Evolutionary conservation across 768 basidiomycete species (phyloP).

Genomic region (Dentipellis sp.): DNA sequence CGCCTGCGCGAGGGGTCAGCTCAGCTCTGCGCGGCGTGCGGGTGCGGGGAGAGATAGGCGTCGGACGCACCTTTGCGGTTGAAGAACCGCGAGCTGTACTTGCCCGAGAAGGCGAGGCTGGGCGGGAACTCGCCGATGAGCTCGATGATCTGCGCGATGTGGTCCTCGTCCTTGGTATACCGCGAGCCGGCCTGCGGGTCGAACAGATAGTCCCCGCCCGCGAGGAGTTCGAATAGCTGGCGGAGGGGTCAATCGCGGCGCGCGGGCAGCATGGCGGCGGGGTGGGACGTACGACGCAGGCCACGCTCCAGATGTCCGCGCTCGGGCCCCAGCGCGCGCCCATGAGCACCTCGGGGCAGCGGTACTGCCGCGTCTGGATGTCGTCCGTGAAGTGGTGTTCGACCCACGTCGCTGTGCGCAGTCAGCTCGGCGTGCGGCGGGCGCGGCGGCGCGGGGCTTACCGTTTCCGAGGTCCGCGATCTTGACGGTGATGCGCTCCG

Average conservation of each 20-base stretch:
- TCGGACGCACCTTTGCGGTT: constrained; percentile 80
- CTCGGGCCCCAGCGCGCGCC: constrained; percentile 94
- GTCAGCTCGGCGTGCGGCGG: constrained; percentile 4
- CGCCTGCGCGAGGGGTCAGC: constrained; percentile 31
- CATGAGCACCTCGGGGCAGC: constrained; percentile 95
- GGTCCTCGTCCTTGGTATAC: constrained; percentile 94
- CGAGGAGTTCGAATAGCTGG: constrained; percentile 90
- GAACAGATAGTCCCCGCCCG: constrained; percentile 96
- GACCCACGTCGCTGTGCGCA: constrained; percentile 62
- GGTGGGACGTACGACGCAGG: constrained; percentile 65
- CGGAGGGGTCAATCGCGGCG: neutral
- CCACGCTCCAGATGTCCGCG: constrained; percentile 95
- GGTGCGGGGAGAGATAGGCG: neutral
- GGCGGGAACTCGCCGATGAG: constrained; percentile 86
- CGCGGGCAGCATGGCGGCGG: constrained; percentile 1
- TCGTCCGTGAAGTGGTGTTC: constrained; percentile 99
- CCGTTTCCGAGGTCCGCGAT: constrained; percentile 98
- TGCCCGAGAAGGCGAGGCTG: constrained; percentile 77
- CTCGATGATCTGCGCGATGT: constrained; percentile 97
- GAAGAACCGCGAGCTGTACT: constrained; percentile 92
- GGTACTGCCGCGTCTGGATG: constrained; percentile 95
- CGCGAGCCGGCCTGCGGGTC: constrained; percentile 92
- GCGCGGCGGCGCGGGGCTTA: constrained; percentile 23
- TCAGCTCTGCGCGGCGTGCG: no score
- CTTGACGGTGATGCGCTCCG: constrained; percentile 86